Evolutionary conservation across 768 basidiomycete genomes (phyloP).

Genomic region (Leucosporidium scottii): DNA sequence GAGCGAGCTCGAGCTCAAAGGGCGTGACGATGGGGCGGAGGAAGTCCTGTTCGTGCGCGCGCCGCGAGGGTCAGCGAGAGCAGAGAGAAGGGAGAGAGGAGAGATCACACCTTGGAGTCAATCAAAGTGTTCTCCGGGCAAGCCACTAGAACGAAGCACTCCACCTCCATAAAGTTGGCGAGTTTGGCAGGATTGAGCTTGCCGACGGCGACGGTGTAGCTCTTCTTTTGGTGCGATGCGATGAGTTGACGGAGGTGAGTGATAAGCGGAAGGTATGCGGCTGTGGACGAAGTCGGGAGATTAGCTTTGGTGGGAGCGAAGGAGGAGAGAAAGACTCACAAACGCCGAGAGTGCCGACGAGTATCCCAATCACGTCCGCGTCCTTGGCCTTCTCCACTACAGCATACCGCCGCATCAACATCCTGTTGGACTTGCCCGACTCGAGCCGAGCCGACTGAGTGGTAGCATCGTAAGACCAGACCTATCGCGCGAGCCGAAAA

Average conservation of each 20-base stretch:
- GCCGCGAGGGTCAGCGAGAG: neutral
- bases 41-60: conserved; percentile 61
- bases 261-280: conserved; percentile 76
- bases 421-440: conserved; percentile 63
- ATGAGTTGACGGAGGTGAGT: conserved; percentile 68
- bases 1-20: conserved; percentile 75
- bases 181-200: conserved; percentile 91
- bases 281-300: conserved; percentile 37
- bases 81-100: too few species aligned
- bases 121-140: conserved; percentile 84
- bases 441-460: conserved; percentile 51
- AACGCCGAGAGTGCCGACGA: conserved; percentile 88
- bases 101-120: conserved; percentile 55
- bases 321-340: conserved; percentile 47
- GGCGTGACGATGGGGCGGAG: conserved; percentile 86
- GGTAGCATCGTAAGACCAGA: conserved; percentile 68
- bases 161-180: conserved; percentile 91
- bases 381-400: conserved; percentile 79
- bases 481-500: conserved; percentile 45
- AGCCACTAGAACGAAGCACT: conserved; percentile 89
- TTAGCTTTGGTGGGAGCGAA: neutral
- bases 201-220: conserved; percentile 90
- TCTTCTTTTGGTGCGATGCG: conserved; percentile 65
- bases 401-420: conserved; percentile 85
- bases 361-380: conserved; percentile 88